These are phyloP conservation scores for Amaranthus palmeri DNA, from an alignment of 148 eudicot genomes.

Conservation along the genomic window DNA sequence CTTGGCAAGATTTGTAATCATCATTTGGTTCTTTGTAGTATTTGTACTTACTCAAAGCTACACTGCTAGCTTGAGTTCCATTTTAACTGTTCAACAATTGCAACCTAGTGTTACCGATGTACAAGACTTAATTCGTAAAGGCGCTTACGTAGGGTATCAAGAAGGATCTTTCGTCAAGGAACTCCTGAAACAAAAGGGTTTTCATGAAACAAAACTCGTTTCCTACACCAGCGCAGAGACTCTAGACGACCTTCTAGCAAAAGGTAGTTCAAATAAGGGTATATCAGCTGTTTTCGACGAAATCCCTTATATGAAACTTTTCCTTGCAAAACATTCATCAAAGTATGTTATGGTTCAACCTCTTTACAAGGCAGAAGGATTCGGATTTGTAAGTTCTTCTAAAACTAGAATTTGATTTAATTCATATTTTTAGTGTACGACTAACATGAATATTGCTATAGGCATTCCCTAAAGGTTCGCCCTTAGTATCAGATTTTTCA, in stretches of 20 bases:
- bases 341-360: constrained; percentile 20
- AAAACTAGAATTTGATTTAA: too few species aligned
- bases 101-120: constrained; percentile 37
- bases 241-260: constrained; percentile 24
- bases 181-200: constrained; percentile 22
- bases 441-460: constrained; percentile 1
- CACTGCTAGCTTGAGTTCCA: constrained; percentile 52
- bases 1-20: constrained; percentile 38
- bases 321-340: constrained; percentile 18
- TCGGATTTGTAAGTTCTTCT: constrained; percentile 29
- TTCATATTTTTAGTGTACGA: not conserved
- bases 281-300: constrained; percentile 37
- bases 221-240: constrained; percentile 15
- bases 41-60: constrained; percentile 53
- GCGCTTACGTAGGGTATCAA: constrained; percentile 37
- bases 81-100: constrained; percentile 48
- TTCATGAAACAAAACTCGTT: constrained; percentile 21
- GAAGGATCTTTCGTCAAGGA: constrained; percentile 38
- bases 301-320: constrained; percentile 29
- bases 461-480: constrained; percentile 37
- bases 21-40: constrained; percentile 46
- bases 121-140: constrained; percentile 27
- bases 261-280: constrained; percentile 26
- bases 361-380: constrained; percentile 23
- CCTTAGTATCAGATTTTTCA: constrained; percentile 32